Conservation (phyloP, 2,329 filamentous ascomycete species). For the Reticulascus tulasneorum region DNA sequence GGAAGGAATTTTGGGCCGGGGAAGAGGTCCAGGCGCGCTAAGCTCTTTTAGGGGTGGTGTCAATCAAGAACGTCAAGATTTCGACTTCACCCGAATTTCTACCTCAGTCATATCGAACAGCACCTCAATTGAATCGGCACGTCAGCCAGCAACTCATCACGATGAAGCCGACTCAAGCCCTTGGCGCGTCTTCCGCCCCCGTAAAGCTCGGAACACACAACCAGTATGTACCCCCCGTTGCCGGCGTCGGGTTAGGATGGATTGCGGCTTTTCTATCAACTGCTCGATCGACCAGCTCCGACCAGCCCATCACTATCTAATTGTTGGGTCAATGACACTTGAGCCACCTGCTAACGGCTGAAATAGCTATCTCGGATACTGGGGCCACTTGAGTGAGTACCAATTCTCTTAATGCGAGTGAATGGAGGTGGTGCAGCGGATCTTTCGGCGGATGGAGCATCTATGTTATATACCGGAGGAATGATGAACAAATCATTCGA, state of each 20-base stretch:
- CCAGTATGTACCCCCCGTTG: conserved; percentile 33
- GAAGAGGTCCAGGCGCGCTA: conserved; percentile 20
- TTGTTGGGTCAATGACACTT: neutral
- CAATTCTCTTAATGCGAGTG: neutral
- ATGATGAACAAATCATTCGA: no score
- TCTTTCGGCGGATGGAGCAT: no score
- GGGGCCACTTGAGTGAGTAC: conserved; percentile 72
- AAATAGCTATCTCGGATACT: conserved; percentile 66
- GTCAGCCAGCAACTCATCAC: conserved; percentile 18
- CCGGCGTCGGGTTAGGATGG: conserved; percentile 6
- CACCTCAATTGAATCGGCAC: conserved; percentile 4
- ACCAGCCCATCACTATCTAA: neutral
- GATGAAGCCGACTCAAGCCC: conserved; percentile 39
- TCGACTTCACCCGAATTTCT: conserved; percentile 17
- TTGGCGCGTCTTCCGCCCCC: no score
- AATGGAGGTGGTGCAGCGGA: no score
- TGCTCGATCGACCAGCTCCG: neutral
- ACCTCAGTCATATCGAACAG: neutral
- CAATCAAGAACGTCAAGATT: conserved; percentile 25
- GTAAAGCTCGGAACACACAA: conserved; percentile 39
- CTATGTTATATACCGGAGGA: no score
- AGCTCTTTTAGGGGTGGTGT: conserved; percentile 22
- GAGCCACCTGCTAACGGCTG: conserved; percentile 17
- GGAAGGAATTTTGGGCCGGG: conserved; percentile 12
- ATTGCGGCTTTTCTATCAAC: conserved; percentile 33